phyloP scores from a whole-genome alignment of 495 filamentous ascomycete species.

The Cladorrhinum samala region DNA sequence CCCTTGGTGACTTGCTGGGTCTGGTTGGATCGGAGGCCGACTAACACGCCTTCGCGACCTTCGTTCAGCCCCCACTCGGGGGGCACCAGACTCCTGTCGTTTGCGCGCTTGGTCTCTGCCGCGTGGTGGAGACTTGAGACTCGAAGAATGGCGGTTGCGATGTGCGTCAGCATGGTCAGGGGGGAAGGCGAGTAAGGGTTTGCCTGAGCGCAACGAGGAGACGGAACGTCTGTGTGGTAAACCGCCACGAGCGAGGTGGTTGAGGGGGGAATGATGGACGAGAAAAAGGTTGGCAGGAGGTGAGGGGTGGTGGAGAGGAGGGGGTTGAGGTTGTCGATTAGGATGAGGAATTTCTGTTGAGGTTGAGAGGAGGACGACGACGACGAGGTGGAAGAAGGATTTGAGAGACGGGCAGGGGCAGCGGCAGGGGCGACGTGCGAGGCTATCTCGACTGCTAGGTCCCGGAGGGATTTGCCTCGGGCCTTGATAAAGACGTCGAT shows the following conservation, averaged over 20 bases:
- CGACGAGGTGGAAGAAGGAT: constrained; percentile 19
- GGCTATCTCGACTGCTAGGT: constrained; percentile 52
- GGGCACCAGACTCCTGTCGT: constrained; percentile 59
- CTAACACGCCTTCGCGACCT: constrained; percentile 64
- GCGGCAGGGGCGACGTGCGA: constrained; percentile 39
- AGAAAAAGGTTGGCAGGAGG: constrained; percentile 49
- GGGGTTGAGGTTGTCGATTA: constrained; percentile 58
- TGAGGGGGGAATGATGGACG: constrained; percentile 47
- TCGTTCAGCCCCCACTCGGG: constrained; percentile 75
- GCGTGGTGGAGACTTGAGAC: constrained; percentile 58
- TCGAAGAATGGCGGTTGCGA: constrained; percentile 46
- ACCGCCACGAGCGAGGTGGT: constrained; percentile 52
- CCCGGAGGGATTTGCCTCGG: constrained; percentile 47
- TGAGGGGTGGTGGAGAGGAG: constrained; percentile 33
- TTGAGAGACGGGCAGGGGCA: constrained; percentile 27
- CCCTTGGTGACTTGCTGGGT: too few relatives aligned
- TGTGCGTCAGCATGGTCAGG: constrained; percentile 50
- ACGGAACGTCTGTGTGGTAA: constrained; percentile 63
- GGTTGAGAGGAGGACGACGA: constrained; percentile 10
- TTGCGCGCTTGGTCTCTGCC: constrained; percentile 59
- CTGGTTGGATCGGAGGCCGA: constrained; percentile 39
- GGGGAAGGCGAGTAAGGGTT: constrained; percentile 63
- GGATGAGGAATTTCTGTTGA: constrained; percentile 46
- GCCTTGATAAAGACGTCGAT: constrained; percentile 61
- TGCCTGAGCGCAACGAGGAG: constrained; percentile 17